phyloP scores from a whole-genome alignment of 345 rosid species.

The Gossypium ekmanianum region DNA sequence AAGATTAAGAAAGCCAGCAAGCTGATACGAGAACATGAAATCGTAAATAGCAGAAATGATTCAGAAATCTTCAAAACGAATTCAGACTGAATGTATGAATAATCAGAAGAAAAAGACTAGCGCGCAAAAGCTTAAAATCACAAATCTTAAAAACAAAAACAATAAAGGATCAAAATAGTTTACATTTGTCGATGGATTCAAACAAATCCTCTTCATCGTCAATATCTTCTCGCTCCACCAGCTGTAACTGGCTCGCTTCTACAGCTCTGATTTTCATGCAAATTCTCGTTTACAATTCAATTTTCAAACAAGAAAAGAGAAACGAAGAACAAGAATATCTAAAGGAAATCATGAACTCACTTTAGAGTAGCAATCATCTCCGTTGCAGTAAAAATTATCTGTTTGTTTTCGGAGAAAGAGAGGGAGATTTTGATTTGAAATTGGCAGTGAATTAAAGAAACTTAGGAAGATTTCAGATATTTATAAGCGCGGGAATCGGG shows the following conservation, averaged over 20 bases:
- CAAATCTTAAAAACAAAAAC: background rate
- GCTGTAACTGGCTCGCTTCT: slow-evolving; percentile 64
- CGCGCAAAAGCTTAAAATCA: background rate
- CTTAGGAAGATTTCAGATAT: background rate
- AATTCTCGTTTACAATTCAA: background rate
- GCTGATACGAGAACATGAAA: background rate
- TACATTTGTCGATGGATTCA: slow-evolving; percentile 74
- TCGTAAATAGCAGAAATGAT: background rate
- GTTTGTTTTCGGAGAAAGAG: background rate
- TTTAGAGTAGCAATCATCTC: slow-evolving; percentile 72
- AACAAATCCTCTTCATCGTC: slow-evolving; percentile 70
- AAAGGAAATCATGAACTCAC: slow-evolving; percentile 35
- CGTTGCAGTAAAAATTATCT: slow-evolving; percentile 13
- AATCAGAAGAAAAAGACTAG: background rate
- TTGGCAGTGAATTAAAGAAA: background rate
- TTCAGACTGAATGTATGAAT: background rate
- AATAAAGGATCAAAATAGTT: slow-evolving; percentile 15
- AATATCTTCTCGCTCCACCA: slow-evolving; percentile 62
- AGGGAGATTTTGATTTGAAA: slow-evolving; percentile 22
- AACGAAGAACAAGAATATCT: slow-evolving; percentile 1
- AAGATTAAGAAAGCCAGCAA: background rate
- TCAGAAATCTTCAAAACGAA: background rate
- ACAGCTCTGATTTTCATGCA: slow-evolving; percentile 47
- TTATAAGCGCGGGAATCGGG: slow-evolving; percentile 45
- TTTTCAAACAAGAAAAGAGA: background rate